These are phyloP conservation scores for Axilococcus clingmanii DNA, from an alignment of 139 green algal genomes.

Conservation along the genomic window DNA sequence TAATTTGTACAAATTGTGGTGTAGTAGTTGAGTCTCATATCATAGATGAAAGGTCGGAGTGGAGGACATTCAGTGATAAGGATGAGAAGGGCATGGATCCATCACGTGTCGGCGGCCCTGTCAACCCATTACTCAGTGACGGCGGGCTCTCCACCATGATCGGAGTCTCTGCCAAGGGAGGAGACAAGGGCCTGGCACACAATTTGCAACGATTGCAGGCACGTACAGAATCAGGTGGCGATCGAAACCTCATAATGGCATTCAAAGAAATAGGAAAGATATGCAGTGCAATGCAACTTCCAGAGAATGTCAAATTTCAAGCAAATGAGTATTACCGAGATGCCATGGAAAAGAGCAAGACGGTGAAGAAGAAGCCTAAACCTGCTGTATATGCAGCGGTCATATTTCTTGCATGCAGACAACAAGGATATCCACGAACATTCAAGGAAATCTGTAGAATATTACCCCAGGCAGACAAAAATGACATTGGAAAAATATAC, in stretches of 20 bases:
- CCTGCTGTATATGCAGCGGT: slow-evolving; percentile 72
- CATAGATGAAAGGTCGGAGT: slow-evolving; percentile 92
- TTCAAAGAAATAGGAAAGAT: slow-evolving; percentile 43
- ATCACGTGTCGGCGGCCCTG: slow-evolving; percentile 73
- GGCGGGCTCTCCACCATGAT: slow-evolving; percentile 79
- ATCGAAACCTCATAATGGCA: slow-evolving; percentile 27
- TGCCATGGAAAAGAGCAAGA: slow-evolving; percentile 37
- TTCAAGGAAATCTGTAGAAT: slow-evolving; percentile 82
- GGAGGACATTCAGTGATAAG: slow-evolving; percentile 93
- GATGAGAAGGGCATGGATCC: slow-evolving; percentile 67
- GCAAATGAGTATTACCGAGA: slow-evolving; percentile 59
- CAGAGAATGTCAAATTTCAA: slow-evolving; percentile 46
- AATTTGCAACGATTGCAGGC: slow-evolving; percentile 15
- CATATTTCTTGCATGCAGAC: slow-evolving; percentile 76
- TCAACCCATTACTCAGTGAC: slow-evolving; percentile 70
- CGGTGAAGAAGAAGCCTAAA: slow-evolving; percentile 36
- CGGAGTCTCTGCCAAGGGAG: slow-evolving; percentile 18
- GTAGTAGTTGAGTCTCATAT: slow-evolving; percentile 75
- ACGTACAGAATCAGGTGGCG: slow-evolving; percentile 15
- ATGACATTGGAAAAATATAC: slow-evolving; percentile 50
- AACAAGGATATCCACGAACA: slow-evolving; percentile 55
- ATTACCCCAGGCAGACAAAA: slow-evolving; percentile 37
- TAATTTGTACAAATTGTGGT: slow-evolving; percentile 76
- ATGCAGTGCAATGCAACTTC: slow-evolving; percentile 46
- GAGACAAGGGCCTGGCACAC: slow-evolving; percentile 15